These are phyloP conservation scores for Tolypocladium pustulatum DNA, from an alignment of 2,329 filamentous ascomycete species.

Conservation along the genomic window DNA sequence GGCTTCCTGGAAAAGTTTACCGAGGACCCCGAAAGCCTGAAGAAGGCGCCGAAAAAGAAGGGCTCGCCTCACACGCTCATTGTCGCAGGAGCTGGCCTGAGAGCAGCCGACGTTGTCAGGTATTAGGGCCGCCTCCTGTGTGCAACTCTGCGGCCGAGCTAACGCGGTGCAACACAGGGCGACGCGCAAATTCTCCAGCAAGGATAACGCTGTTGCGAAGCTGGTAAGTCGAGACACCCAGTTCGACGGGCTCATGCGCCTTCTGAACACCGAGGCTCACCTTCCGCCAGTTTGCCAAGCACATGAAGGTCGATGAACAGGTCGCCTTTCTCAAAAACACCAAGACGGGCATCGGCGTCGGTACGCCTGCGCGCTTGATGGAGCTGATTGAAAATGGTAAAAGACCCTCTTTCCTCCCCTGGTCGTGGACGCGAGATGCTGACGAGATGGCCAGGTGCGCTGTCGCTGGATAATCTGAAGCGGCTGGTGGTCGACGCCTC, in stretches of 20 bases:
- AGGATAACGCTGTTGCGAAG: slow-evolving; percentile 72
- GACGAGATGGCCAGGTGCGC: slow-evolving; percentile 36
- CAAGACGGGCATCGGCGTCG: slow-evolving; percentile 77
- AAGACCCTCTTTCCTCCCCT: slow-evolving; percentile 11
- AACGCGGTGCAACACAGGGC: slow-evolving; percentile 34
- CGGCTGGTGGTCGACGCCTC: slow-evolving; percentile 83
- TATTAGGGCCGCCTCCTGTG: slow-evolving; percentile 18
- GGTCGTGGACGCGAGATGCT: not conserved
- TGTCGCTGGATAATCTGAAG: slow-evolving; percentile 62
- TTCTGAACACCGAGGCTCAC: slow-evolving; percentile 3
- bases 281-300: slow-evolving; percentile 66
- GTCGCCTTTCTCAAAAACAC: slow-evolving; percentile 60
- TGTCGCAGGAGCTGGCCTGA: slow-evolving; percentile 71
- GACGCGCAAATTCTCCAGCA: slow-evolving; percentile 68
- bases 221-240: slow-evolving; percentile 38
- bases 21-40: slow-evolving; percentile 47
- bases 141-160: not conserved
- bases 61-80: slow-evolving; percentile 79
- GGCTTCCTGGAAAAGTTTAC: slow-evolving; percentile 64
- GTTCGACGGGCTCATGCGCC: not conserved
- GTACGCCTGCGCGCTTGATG: slow-evolving; percentile 73
- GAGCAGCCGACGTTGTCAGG: slow-evolving; percentile 77
- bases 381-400: slow-evolving; percentile 74
- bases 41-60: slow-evolving; percentile 54
- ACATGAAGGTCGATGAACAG: slow-evolving; percentile 89